Conservation (phyloP, 345 rosid species). For the Corchorus olitorius region DNA sequence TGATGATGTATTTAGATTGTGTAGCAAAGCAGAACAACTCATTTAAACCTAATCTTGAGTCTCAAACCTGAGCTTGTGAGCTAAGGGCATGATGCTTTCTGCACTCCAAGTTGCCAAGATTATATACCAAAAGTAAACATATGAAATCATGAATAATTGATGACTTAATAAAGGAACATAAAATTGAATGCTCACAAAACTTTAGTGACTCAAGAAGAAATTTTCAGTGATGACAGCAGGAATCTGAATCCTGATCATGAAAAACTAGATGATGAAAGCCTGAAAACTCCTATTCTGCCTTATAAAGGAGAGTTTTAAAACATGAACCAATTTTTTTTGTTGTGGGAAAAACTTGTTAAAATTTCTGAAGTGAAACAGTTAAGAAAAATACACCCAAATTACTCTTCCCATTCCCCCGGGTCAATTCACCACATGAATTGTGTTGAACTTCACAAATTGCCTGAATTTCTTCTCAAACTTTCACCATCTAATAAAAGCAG, state of each 20-base stretch:
- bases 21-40: no score
- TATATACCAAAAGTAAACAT: no score
- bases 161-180: no score
- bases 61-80: no score
- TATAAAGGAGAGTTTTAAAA: not conserved
- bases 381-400: not conserved
- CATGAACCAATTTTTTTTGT: not conserved
- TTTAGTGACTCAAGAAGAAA: no score
- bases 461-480: slow-evolving; percentile 36
- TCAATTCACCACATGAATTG: slow-evolving; percentile 44
- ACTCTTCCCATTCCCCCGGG: not conserved
- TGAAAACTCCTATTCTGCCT: not conserved
- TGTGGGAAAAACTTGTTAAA: not conserved
- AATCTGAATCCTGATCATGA: not conserved
- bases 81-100: no score
- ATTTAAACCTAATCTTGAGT: no score
- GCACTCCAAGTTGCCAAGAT: no score
- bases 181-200: no score
- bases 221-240: no score
- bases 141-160: no score
- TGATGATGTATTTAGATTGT: no score
- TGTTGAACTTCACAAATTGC: slow-evolving; percentile 26
- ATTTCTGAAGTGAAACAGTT: slow-evolving; percentile 15
- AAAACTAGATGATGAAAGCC: not conserved
- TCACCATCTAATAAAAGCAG: slow-evolving; percentile 13